Conservation (phyloP, 1,139 yeast genomes). For the Starmera stellimalicola region DNA sequence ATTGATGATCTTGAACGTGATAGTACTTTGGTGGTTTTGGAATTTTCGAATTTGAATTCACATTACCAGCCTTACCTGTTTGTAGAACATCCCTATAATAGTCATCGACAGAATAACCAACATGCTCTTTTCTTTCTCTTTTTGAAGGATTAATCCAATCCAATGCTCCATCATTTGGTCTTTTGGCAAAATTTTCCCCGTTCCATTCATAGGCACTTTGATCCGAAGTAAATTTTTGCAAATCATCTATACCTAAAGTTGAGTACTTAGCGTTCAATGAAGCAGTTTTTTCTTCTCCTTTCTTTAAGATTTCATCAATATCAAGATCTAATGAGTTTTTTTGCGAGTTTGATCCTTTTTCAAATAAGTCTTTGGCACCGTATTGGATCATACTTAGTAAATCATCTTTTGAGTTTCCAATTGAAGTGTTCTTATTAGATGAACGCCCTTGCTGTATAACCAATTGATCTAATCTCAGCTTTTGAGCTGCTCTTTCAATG, state of each 20-base stretch:
- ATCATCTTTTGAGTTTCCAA: conserved; percentile 71
- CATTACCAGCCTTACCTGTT: conserved; percentile 25
- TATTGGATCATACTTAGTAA: conserved; percentile 92
- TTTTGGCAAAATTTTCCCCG: conserved; percentile 84
- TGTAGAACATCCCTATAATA: conserved; percentile 74
- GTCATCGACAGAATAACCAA: conserved; percentile 69
- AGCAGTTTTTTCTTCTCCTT: conserved; percentile 78
- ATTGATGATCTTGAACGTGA: conserved; percentile 80
- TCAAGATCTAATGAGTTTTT: conserved; percentile 50
- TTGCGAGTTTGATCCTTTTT: conserved; percentile 22
- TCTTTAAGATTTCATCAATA: conserved; percentile 66
- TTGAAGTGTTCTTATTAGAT: conserved; percentile 32
- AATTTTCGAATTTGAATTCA: conserved; percentile 31
- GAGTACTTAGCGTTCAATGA: conserved; percentile 71
- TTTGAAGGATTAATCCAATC: conserved; percentile 84
- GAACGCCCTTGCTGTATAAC: conserved; percentile 92
- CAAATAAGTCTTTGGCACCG: conserved; percentile 84
- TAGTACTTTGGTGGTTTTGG: conserved; percentile 69
- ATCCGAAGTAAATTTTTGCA: conserved; percentile 83
- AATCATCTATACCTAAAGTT: conserved; percentile 79
- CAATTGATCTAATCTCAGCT: conserved; percentile 81
- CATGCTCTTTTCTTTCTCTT: conserved; percentile 83
- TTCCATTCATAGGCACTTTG: conserved; percentile 95
- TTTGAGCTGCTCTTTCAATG: conserved; percentile 91
- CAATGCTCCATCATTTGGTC: conserved; percentile 38